Evolutionary conservation across 2,329 filamentous ascomycete genomes (phyloP).

Genomic region (Cytospora paraplurivora): DNA sequence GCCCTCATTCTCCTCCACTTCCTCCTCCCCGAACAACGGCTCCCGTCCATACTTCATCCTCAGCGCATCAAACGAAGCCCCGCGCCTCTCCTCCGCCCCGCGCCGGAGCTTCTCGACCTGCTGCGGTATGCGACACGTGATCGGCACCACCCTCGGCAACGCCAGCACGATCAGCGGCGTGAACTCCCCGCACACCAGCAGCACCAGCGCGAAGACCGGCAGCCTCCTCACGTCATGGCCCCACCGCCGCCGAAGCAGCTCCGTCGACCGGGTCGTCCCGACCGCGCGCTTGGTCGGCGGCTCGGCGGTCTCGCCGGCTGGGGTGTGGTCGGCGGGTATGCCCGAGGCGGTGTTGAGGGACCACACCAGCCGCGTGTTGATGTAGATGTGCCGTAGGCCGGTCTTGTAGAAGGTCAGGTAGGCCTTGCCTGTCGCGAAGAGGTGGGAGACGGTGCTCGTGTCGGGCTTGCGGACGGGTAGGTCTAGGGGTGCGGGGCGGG

Average conservation of each 20-base stretch:
- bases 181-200: constrained; percentile 82
- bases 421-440: constrained; percentile 67
- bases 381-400: constrained; percentile 73
- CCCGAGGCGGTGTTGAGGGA: constrained; percentile 40
- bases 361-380: constrained; percentile 61
- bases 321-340: constrained; percentile 39
- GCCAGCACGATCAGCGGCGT: constrained; percentile 77
- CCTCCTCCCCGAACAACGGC: background rate
- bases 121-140: constrained; percentile 78
- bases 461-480: constrained; percentile 58
- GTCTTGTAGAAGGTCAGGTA: constrained; percentile 87
- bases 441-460: constrained; percentile 52
- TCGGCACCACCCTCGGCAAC: constrained; percentile 71
- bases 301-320: constrained; percentile 47
- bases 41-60: constrained; percentile 9
- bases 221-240: constrained; percentile 74
- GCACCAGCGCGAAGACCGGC: constrained; percentile 74
- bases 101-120: constrained; percentile 64
- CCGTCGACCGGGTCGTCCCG: constrained; percentile 62
- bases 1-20: background rate
- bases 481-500: constrained; percentile 69
- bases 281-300: constrained; percentile 39
- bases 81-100: constrained; percentile 56
- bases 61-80: constrained; percentile 49
- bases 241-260: constrained; percentile 69